These are phyloP conservation scores for Phoenix dactylifera DNA, from an alignment of 176 grass and related monocot species.

Conservation along the genomic window DNA sequence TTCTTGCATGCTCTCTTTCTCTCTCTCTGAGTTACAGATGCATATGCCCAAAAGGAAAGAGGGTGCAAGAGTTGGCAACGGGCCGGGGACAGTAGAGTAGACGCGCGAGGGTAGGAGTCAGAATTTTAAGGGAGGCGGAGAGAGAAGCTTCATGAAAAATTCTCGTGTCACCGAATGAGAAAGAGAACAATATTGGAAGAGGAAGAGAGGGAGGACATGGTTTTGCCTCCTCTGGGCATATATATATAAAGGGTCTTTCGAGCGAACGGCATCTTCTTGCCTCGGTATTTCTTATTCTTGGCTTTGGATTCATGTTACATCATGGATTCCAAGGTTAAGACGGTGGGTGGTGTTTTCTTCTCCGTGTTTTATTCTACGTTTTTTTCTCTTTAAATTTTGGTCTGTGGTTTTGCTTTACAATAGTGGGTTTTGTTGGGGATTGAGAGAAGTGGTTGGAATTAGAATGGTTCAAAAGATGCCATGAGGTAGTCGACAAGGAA, in stretches of 20 bases:
- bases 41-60: neutral
- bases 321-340: constrained; percentile 39
- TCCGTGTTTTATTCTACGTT: constrained; percentile 19
- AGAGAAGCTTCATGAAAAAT: neutral
- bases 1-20: constrained; percentile 17
- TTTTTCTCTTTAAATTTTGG: no score
- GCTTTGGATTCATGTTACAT: constrained; percentile 6
- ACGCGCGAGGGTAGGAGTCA: neutral
- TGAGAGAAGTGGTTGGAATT: neutral
- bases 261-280: constrained; percentile 25
- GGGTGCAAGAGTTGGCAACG: no score
- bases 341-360: constrained; percentile 20
- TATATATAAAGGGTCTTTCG: constrained; percentile 28
- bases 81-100: neutral
- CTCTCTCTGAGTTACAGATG: no score
- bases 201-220: neutral
- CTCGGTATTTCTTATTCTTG: constrained; percentile 13
- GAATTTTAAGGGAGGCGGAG: neutral
- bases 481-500: neutral
- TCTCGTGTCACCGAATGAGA: no score
- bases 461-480: constrained; percentile 20
- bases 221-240: constrained; percentile 15
- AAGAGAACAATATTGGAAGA: neutral
- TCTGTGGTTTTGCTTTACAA: no score
- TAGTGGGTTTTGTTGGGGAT: neutral